These are phyloP conservation scores for Fusarium buharicum DNA, from an alignment of 2,329 filamentous ascomycete species.

Conservation along the genomic window DNA sequence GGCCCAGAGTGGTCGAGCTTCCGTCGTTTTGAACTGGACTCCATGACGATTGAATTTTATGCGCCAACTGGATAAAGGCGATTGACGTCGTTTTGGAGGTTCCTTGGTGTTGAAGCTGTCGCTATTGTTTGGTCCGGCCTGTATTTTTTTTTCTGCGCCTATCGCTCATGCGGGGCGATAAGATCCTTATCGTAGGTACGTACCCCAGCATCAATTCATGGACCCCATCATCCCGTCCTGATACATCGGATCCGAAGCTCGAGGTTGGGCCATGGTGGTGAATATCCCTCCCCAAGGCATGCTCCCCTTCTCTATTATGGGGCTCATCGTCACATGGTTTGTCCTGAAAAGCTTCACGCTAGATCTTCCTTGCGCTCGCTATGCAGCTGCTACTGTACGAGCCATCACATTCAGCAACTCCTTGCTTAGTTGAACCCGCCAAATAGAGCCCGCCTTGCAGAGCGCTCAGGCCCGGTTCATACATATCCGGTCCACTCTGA, in stretches of 20 bases:
- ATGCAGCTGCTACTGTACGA: slow-evolving; percentile 29
- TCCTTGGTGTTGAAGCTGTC: slow-evolving; percentile 34
- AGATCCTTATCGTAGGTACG: slow-evolving; percentile 42
- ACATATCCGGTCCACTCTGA: slow-evolving; percentile 22
- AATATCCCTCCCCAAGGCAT: background rate
- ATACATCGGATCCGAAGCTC: slow-evolving; percentile 15
- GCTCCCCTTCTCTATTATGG: slow-evolving; percentile 10
- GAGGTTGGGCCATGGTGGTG: background rate
- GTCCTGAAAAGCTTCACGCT: slow-evolving; percentile 8
- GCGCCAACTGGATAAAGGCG: slow-evolving; percentile 17
- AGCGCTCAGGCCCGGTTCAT: slow-evolving; percentile 22
- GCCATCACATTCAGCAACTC: slow-evolving; percentile 30
- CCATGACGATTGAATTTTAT: slow-evolving; percentile 51
- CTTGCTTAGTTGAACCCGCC: slow-evolving; percentile 36
- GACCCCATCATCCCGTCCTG: background rate
- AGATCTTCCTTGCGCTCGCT: slow-evolving; percentile 30
- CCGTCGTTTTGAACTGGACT: slow-evolving; percentile 59
- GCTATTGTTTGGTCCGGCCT: slow-evolving; percentile 15
- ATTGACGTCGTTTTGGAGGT: slow-evolving; percentile 24
- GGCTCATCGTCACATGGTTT: slow-evolving; percentile 9
- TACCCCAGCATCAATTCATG: slow-evolving; percentile 18
- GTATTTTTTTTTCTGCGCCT: slow-evolving; percentile 42
- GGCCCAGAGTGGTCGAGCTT: slow-evolving; percentile 57
- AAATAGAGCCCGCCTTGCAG: slow-evolving; percentile 40
- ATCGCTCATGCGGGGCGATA: slow-evolving; percentile 44